Conservation (phyloP, 2,329 filamentous ascomycete genomes). For the Bipolaris gigantea region DNA sequence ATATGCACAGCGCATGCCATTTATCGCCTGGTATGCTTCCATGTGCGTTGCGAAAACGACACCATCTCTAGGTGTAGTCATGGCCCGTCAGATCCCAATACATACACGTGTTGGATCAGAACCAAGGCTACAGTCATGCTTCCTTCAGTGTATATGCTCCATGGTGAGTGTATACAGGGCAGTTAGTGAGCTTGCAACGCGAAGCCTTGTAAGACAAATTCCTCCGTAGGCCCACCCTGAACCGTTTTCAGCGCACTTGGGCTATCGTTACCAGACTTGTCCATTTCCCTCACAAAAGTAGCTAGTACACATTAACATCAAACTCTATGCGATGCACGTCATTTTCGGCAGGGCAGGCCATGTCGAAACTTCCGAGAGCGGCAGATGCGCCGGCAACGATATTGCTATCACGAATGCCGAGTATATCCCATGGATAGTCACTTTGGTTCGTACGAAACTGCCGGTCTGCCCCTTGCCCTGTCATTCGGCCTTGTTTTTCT, state of each 20-base stretch:
- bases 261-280: background rate
- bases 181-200: too few relatives aligned
- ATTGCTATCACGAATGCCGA: background rate
- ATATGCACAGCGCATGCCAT: too few relatives aligned
- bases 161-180: background rate
- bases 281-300: background rate
- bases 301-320: background rate
- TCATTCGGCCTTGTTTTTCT: background rate
- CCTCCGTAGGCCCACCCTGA: too few relatives aligned
- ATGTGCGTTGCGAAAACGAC: too few relatives aligned
- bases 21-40: too few relatives aligned
- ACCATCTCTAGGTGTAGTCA: too few relatives aligned
- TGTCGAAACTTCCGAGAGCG: background rate
- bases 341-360: background rate
- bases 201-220: background rate
- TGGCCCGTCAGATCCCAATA: too few relatives aligned
- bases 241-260: too few relatives aligned
- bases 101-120: too few relatives aligned
- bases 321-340: background rate
- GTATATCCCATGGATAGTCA: background rate
- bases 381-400: background rate
- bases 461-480: background rate
- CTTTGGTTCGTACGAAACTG: background rate
- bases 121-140: too few relatives aligned
- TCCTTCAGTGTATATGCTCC: background rate